Base-by-base conservation (phyloP, 108 stramenopile genomes). In the Nitzschia palea region DNA sequence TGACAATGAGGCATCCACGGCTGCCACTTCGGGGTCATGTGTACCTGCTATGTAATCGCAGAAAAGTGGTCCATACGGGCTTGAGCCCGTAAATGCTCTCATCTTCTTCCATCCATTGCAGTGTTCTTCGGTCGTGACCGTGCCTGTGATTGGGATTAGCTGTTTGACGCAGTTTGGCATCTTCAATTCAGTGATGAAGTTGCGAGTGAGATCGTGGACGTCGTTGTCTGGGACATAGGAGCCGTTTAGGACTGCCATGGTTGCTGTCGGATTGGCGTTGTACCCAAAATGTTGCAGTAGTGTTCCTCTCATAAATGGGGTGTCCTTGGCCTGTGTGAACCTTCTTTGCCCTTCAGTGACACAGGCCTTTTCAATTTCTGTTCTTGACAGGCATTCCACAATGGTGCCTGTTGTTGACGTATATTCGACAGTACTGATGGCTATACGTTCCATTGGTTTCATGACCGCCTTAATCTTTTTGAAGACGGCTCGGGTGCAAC, bases 301-400 rank as follows among this genome's bases (percentile, higher is more conserved):
- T 10, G 17, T 15, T 4, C 26, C 67, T 20, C 6, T 2, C 2
- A 12, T 27, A 31, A 27, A 55, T 26, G 55, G 55, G 6, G 26
- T 55, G 9, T 26, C 29, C 10, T 8, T 6, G 6, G 29, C 23
- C n/a, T 55, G 55, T 10, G 55, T 15, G 23, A 55, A 55, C 25
- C 55, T 22, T 6, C 9, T 6, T 31, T 55, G 28, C 5, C 23
- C 23, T 55, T 55, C 55, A 10, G 4, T 27, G 20, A 27, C 29
- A 23, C 55, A 55, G 25, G 55, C 55, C 23, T 31, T 6, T 55
- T 55, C 55, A 17, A 55, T 55, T 15, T 6, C 27, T 55, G 25
- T 28, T n/a, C n/a, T n/a, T n/a, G n/a, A n/a, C n/a, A n/a, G n/a
- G n/a, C n/a, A n/a, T n/a, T n/a, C n/a, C n/a, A n/a, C n/a, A n/a